phyloP scores from a whole-genome alignment of 2,329 filamentous ascomycete genomes.

The Scedosporium boydii region DNA sequence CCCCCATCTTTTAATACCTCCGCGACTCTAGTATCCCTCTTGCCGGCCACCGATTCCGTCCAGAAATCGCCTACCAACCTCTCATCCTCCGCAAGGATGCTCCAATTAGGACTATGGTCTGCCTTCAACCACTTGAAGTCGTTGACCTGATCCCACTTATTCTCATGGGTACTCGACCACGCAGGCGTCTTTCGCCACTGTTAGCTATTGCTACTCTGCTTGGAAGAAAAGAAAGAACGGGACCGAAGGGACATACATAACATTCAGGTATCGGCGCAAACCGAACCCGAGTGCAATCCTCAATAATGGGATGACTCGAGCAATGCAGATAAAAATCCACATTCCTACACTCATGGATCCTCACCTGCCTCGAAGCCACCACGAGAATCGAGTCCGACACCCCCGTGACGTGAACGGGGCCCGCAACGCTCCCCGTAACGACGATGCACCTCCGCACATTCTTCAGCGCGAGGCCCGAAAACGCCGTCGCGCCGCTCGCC shows the following conservation, averaged over 20 bases:
- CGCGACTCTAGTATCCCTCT: background rate
- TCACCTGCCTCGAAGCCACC: conserved; percentile 74
- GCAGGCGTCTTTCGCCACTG: background rate
- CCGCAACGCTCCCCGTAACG: conserved; percentile 67
- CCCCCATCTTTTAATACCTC: background rate
- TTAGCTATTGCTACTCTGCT: background rate
- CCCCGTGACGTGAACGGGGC: conserved; percentile 74
- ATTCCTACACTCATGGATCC: conserved; percentile 78
- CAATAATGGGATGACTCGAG: conserved; percentile 81
- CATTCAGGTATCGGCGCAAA: conserved; percentile 66
- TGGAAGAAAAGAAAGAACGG: background rate
- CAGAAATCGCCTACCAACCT: conserved; percentile 56
- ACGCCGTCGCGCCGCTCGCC: conserved; percentile 45
- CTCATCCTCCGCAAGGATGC: conserved; percentile 50
- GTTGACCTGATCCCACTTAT: conserved; percentile 84
- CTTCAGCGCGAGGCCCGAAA: conserved; percentile 60
- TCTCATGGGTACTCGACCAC: conserved; percentile 25
- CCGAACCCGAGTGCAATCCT: conserved; percentile 68
- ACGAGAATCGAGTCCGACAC: conserved; percentile 66
- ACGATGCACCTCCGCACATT: conserved; percentile 63
- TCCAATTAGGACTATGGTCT: conserved; percentile 84
- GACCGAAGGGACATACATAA: conserved; percentile 48
- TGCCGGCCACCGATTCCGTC: conserved; percentile 56
- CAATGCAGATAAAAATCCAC: conserved; percentile 80
- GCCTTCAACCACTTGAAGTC: conserved; percentile 96